Base-by-base conservation (phyloP, 257 asterid species). In the Scutellaria barbata region DNA sequence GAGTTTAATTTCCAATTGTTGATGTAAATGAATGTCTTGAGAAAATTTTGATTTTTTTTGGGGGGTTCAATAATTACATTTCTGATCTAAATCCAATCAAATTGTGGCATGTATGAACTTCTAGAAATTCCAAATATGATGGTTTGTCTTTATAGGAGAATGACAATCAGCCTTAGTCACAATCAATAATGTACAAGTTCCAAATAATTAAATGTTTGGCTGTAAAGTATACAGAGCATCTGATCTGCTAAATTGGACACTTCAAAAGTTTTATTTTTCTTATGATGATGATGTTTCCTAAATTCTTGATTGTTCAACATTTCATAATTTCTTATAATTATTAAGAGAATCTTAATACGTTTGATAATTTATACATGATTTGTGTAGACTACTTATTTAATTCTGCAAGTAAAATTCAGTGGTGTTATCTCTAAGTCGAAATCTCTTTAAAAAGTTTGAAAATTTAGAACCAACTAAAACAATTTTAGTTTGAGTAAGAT, bases 11-110 rank as follows among this genome's bases (percentile, higher is more conserved):
- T 56, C 66, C 42, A 59, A 45, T 84, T 83, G 74, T 56, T 75
- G 61, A 68, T 86, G 88, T 89, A 89, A 75, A 89, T 83, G 87
- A 69, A 84, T 81, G 55, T 76, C 50, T 81, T 66, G 73, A 78
- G 75, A 68, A 66, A 81, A 61, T 82, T 81, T 69, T 77, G 54
- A 41, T 42, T 66, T 42, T 77, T 18, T 20, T 74, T 57, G 35
- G 35, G 5, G 35, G 35, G 35, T 40, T 52, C 69, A 63, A 79
- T 73, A 72, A 72, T 66, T 57, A 60, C 18, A 42, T 35, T 10
- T 4, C 14, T 16, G 39, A 63, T 3, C 41, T 39, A 47, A 63
- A 57, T 22, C 68, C 77, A 81, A 68, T 72, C 41, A 74, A 43
- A 47, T 63, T 46, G 81, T 64, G 80, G 67, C 47, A 53, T 52